phyloP scores from a whole-genome alignment of 768 basidiomycete genomes.

The Hypholoma sublateritium region DNA sequence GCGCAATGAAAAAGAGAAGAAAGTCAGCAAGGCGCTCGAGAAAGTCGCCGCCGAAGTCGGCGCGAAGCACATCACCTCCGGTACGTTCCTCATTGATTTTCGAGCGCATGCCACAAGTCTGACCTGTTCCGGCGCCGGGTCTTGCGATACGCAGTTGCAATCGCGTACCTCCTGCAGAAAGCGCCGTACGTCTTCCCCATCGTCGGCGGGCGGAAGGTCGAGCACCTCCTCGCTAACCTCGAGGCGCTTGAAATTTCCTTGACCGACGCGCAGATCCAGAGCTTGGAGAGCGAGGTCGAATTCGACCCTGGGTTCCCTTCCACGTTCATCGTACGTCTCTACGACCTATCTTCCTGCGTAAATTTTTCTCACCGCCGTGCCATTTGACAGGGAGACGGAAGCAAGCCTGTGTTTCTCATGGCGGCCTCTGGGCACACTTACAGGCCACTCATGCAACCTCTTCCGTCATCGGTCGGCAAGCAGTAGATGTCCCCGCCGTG shows the following conservation, averaged over 20 bases:
- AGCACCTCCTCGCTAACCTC: slow-evolving; percentile 43
- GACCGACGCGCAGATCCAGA: slow-evolving; percentile 35
- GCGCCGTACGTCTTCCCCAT: slow-evolving; percentile 52
- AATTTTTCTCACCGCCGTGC: neutral
- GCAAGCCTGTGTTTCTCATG: neutral
- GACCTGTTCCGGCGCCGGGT: no score
- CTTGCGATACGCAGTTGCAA: slow-evolving; percentile 35
- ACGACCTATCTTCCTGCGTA: no score
- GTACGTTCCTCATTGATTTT: slow-evolving; percentile 26
- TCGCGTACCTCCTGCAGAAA: slow-evolving; percentile 58
- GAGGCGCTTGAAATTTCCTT: slow-evolving; percentile 43
- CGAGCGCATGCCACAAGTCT: no score
- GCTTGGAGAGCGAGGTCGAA: slow-evolving; percentile 27
- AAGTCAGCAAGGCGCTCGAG: slow-evolving; percentile 36
- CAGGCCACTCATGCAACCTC: neutral
- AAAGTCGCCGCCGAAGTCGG: slow-evolving; percentile 52
- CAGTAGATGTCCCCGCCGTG: neutral
- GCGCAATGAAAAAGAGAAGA: slow-evolving; percentile 5
- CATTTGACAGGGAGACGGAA: neutral
- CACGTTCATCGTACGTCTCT: neutral
- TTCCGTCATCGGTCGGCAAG: neutral
- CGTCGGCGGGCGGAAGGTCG: slow-evolving; percentile 34
- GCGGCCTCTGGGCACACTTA: neutral
- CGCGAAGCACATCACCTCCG: slow-evolving; percentile 42
- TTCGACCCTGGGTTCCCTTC: slow-evolving; percentile 4